Conservation (phyloP, 192 early-diverging fungal species). For the Dissophora globulifera region DNA sequence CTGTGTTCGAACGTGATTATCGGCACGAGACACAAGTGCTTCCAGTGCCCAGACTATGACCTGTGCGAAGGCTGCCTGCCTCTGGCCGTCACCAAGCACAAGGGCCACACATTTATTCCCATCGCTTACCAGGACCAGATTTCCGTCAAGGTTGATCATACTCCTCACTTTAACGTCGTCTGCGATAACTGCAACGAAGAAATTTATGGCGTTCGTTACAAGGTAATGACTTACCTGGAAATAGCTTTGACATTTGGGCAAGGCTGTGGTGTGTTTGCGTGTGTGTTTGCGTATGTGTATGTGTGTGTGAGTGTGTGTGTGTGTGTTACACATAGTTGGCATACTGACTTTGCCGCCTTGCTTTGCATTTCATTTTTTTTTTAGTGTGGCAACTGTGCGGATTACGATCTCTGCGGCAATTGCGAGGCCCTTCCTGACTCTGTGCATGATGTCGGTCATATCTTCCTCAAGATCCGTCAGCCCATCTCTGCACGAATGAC, state of each 20-base stretch:
- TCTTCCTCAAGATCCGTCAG: conserved; percentile 60
- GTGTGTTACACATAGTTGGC: too few relatives aligned
- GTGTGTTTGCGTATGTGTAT: too few relatives aligned
- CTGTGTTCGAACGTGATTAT: conserved; percentile 63
- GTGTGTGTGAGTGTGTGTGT: too few relatives aligned
- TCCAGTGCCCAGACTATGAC: conserved; percentile 63
- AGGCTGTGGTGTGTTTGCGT: too few relatives aligned
- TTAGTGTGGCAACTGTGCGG: conserved; percentile 68
- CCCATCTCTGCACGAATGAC: conserved; percentile 46
- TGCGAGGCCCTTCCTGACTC: conserved; percentile 59
- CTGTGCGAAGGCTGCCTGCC: conserved; percentile 61
- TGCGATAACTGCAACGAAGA: conserved; percentile 60
- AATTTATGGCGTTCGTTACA: conserved; percentile 64
- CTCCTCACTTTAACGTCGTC: conserved; percentile 52
- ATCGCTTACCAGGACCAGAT: conserved; percentile 44
- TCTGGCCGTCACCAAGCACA: conserved; percentile 21
- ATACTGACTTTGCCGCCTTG: too few relatives aligned
- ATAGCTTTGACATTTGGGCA: too few relatives aligned
- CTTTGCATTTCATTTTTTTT: background rate
- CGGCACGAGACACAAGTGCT: conserved; percentile 71
- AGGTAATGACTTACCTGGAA: too few relatives aligned
- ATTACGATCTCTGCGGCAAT: conserved; percentile 74
- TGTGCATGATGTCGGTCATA: conserved; percentile 57
- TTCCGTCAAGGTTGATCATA: conserved; percentile 41
- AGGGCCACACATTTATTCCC: conserved; percentile 61